Evolutionary conservation across 495 filamentous ascomycete species (phyloP), one percentile per base, ranked within the genome.

Genomic region (Eremomyces bilateralis): DNA sequence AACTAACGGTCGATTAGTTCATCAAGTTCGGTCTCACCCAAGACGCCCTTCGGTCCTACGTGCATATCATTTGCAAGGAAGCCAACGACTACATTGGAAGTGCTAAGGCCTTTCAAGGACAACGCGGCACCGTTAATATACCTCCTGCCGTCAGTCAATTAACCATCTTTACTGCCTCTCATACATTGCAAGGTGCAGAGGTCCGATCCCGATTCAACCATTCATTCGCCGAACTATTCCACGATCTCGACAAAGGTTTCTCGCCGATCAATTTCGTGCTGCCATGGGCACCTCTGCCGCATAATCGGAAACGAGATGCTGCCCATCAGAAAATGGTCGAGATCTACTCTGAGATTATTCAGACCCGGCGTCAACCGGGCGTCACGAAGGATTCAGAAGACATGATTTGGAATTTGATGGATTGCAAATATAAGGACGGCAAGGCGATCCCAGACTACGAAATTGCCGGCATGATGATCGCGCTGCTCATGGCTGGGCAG

Each of bases 341-440:
- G 35, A 62, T 62, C 5, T 75, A 75, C 47, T 64, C 60, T 50
- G 58, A 64, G 18, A 73, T 75, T 35, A 68, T 75, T 47, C 49
- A 58, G 32, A 51, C 61, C 41, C 59, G 70, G 33, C 57, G 63
- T 19, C 3, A 53, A 49, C 32, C 54, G n/a, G 58, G 55, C 31
- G 58, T 42, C n/a, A 48, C 65, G 46, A 60, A 59, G 42, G 60
- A 66, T 29, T 61, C 60, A 16, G 60, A 71, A 42, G 69, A 74
- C 41, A 75, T 75, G 70, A 68, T 73, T 37, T 73, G 69, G 69
- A 71, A 73, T 42, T 52, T 75, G 29, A 75, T 73, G 70, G 57
- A 56, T 21, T 69, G 61, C 51, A 56, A 48, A 12, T 75, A 75
- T 53, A 75, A 73, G 48, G 58, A 72, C 40, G 70, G 70, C 36